These are phyloP conservation scores for Schizosaccharomyces cryophilus DNA, from an alignment of 805 yeast genomes.

Conservation along the genomic window DNA sequence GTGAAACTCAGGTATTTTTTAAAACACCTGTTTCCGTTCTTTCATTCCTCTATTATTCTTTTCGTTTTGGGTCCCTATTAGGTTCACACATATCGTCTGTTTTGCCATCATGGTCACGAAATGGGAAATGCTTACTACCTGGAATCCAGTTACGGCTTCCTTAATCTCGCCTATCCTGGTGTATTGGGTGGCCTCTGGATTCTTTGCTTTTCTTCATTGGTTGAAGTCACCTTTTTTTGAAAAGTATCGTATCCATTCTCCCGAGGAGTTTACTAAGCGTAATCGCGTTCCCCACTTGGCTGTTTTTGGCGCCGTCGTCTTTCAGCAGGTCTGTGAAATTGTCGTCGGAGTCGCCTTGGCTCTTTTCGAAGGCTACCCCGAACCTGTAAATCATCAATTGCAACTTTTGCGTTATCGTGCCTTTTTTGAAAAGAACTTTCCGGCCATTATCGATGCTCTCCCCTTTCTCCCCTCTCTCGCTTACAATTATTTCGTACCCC, in stretches of 20 bases:
- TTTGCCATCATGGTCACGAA: neutral
- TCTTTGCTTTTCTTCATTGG: constrained; percentile 55
- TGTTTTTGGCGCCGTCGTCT: constrained; percentile 56
- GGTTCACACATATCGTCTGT: neutral
- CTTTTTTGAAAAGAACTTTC: constrained; percentile 6
- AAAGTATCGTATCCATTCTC: constrained; percentile 70
- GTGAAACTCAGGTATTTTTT: no score
- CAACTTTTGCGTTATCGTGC: constrained; percentile 1
- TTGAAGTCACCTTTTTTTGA: constrained; percentile 41
- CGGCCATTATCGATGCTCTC: neutral
- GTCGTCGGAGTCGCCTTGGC: constrained; percentile 35
- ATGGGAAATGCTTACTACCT: neutral
- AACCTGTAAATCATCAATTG: neutral
- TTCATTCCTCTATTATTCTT: no score
- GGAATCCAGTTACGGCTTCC: neutral
- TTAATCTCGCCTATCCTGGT: constrained; percentile 50
- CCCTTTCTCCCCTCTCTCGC: constrained; percentile 18
- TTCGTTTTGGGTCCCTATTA: neutral
- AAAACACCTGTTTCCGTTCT: no score
- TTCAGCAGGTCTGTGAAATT: constrained; percentile 71
- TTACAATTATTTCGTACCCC: constrained; percentile 42
- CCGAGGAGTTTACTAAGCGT: constrained; percentile 53
- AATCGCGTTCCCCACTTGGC: constrained; percentile 48
- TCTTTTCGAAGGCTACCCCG: constrained; percentile 23
- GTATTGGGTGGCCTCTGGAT: constrained; percentile 56